Base-by-base conservation (phyloP, 1,139 yeast species). In the Meyerozyma guilliermondii region DNA sequence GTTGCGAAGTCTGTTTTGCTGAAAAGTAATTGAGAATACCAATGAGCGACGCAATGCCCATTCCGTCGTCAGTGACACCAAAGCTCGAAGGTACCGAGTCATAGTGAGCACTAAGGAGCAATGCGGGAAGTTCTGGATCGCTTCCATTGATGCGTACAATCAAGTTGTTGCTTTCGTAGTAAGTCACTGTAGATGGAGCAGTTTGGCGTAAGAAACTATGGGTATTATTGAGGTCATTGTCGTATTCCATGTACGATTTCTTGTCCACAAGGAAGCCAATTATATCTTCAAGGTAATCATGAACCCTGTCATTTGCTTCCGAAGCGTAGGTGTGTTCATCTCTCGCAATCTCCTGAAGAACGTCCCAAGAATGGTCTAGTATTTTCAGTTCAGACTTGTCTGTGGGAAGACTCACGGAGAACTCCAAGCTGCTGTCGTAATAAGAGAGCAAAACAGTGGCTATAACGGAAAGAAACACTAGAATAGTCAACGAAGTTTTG, bases 41-140 rank as follows among this genome's bases (percentile, higher is more conserved):
- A 37, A 89, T 67, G 74, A 88, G 67, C 6, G 92, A 76, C 1
- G 92, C 95, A 46, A 87, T 73, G n/a, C 97, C 97, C 68, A 83
- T 83, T 0, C 97, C 97, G 57, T 87, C 96, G 60, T 91, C 98
- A 6, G 97, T 89, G 5, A 94, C 81, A 24, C 98, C 97, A 55
- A 70, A 80, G 11, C 91, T 82, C 3, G 95, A 79, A 13, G 96
- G 95, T 3, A 89, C 97, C 7, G 94, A 81, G 64, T 91, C 97
- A 56, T 68, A 91, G 63, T 91, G 97, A 3, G 96, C 91, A 50
- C 95, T 84, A 4, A 91, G 58, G 39, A 91, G 65, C 4, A 88
- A 63, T 0, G 89, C 94, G 0, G 84, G 84, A 39, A 84, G 64
- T 0, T 65, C 51, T 0, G 74, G 61, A 44, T 82, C 66, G 9